These are phyloP conservation scores for Backusella mclennaniae DNA, from an alignment of 192 early-diverging fungal species.

Conservation along the genomic window DNA sequence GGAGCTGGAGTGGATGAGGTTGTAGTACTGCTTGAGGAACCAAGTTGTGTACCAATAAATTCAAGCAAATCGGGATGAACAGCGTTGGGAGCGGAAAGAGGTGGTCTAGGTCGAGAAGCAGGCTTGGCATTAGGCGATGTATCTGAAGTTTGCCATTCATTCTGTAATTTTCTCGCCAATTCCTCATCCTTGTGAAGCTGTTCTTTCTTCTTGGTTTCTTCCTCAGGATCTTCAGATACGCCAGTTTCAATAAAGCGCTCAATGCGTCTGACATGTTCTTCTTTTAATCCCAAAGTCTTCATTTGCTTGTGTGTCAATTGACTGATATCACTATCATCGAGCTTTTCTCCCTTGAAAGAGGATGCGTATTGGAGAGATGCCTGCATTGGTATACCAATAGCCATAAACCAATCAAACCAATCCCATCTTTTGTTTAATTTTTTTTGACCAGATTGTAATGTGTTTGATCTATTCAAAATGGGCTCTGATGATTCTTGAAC, in stretches of 20 bases:
- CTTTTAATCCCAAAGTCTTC: conserved; percentile 77
- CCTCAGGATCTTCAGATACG: conserved; percentile 43
- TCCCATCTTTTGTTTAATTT: conserved; percentile 77
- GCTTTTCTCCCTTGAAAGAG: conserved; percentile 81
- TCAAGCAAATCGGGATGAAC: conserved; percentile 51
- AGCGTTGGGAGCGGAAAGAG: conserved; percentile 44
- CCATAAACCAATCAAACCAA: conserved; percentile 93
- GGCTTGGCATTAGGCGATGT: conserved; percentile 18
- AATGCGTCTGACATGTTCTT: conserved; percentile 83
- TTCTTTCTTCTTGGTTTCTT: conserved; percentile 36
- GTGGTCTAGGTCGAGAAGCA: background rate
- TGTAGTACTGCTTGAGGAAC: background rate
- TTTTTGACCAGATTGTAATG: conserved; percentile 21
- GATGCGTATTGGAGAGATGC: conserved; percentile 81
- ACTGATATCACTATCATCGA: conserved; percentile 78
- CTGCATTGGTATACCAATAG: conserved; percentile 68
- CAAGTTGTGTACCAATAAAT: conserved; percentile 36
- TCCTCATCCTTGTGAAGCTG: conserved; percentile 78
- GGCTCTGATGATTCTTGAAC: background rate
- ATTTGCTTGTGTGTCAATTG: conserved; percentile 78
- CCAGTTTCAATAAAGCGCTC: conserved; percentile 60
- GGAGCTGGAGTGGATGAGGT: background rate
- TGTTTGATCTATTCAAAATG: background rate
- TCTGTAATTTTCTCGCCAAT: conserved; percentile 79
- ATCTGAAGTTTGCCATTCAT: conserved; percentile 53